A percentile compares a stretch with the other conserved stretches of the same genome.
Conservation (phyloP, 352 stramenopile species). For the Labyrinthula sp. region DNA sequence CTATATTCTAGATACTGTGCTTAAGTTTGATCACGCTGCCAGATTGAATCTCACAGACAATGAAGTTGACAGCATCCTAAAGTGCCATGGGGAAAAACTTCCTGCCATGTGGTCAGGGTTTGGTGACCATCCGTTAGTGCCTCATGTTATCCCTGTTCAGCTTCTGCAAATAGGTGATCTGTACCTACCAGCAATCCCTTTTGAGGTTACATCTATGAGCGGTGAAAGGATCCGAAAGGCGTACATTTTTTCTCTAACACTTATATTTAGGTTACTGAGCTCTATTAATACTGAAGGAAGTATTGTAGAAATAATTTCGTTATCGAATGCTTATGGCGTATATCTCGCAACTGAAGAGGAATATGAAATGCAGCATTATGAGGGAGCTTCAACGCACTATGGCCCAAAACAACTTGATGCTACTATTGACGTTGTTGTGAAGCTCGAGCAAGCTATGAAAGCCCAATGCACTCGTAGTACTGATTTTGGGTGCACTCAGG, state of each 20-base stretch:
- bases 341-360: constrained; percentile 60
- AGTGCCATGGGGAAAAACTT: constrained; percentile 6
- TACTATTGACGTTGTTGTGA: constrained; percentile 52
- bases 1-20: too few species aligned
- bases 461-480: neutral
- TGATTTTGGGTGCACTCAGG: neutral
- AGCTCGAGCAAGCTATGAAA: constrained; percentile 33
- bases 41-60: too few species aligned
- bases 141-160: constrained; percentile 47
- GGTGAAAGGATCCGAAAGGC: constrained; percentile 40
- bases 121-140: constrained; percentile 27
- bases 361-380: constrained; percentile 56
- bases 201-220: constrained; percentile 58
- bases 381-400: constrained; percentile 63
- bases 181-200: constrained; percentile 47
- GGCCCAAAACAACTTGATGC: constrained; percentile 54
- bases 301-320: constrained; percentile 45
- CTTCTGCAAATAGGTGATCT: constrained; percentile 45
- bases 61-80: too few species aligned
- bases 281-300: constrained; percentile 1
- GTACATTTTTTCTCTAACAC: too few species aligned
- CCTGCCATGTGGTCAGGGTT: constrained; percentile 2
- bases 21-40: too few species aligned
- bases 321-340: constrained; percentile 55
- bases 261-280: too few species aligned